Evolutionary conservation across 2,329 filamentous ascomycete genomes (phyloP).

Genomic region (Fusarium cyanostomum): DNA sequence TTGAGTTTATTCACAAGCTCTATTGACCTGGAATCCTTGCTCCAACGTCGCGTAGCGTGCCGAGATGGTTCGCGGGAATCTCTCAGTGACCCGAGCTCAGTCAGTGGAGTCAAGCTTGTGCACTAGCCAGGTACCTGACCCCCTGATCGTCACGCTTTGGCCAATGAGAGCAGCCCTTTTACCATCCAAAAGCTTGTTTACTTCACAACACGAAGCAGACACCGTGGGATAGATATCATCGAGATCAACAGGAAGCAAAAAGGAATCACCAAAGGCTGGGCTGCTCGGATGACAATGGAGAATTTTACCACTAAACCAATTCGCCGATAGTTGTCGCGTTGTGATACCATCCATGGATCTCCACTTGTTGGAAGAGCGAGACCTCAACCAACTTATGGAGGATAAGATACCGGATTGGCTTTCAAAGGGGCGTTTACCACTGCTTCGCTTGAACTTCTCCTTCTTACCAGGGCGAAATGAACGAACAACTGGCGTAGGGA

Average conservation of each 20-base stretch:
- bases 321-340: background rate
- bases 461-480: too few species aligned
- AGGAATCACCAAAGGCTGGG: background rate
- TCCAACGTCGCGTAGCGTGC: background rate
- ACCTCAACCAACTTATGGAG: background rate
- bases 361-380: background rate
- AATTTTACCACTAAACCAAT: slow-evolving; percentile 36
- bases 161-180: slow-evolving; percentile 21
- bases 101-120: slow-evolving; percentile 7
- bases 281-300: slow-evolving; percentile 22
- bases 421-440: too few species aligned
- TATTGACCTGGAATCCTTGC: background rate
- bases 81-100: slow-evolving; percentile 1
- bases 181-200: slow-evolving; percentile 15
- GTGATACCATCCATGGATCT: background rate
- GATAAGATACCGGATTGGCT: too few species aligned
- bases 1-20: slow-evolving; percentile 3
- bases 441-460: too few species aligned
- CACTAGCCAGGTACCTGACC: slow-evolving; percentile 28
- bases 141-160: background rate
- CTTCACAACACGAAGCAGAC: background rate
- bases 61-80: background rate
- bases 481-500: too few species aligned
- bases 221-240: background rate
- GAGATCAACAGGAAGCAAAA: background rate